Percentiles rank a stretch among this genome's conserved stretches.
These are phyloP conservation scores for Dicorynia guianensis DNA, from an alignment of 306 rosid species.

Conservation along the genomic window DNA sequence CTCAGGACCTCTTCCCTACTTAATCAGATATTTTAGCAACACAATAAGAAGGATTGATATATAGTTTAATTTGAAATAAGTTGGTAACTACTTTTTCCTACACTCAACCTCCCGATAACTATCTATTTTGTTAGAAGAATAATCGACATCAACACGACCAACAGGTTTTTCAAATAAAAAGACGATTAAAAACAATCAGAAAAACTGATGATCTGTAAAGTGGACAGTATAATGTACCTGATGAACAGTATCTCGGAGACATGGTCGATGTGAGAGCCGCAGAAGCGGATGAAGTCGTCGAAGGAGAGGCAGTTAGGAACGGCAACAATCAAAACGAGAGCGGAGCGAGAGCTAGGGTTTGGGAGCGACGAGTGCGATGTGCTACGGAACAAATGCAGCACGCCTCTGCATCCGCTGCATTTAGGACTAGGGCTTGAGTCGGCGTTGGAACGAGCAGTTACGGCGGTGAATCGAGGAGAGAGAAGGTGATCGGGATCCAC, in stretches of 20 bases:
- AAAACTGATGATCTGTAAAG: neutral
- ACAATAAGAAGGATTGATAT: neutral
- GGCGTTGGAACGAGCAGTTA: slow-evolving; percentile 36
- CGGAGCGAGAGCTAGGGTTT: slow-evolving; percentile 62
- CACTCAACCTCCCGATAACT: neutral
- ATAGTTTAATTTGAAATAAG: neutral
- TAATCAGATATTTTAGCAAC: neutral
- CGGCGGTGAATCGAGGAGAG: too few species aligned
- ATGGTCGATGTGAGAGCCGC: slow-evolving; percentile 66
- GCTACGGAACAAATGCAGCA: slow-evolving; percentile 76
- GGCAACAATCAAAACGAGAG: slow-evolving; percentile 74
- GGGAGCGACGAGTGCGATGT: slow-evolving; percentile 60
- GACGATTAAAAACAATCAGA: neutral
- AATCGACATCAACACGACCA: neutral
- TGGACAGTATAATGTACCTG: slow-evolving; percentile 54
- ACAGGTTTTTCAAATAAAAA: neutral
- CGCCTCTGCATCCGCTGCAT: slow-evolving; percentile 79
- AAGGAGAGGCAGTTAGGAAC: slow-evolving; percentile 85
- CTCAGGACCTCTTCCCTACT: neutral
- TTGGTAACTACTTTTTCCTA: neutral
- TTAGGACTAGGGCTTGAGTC: slow-evolving; percentile 42
- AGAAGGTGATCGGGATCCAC: slow-evolving; percentile 65
- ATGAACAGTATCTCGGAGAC: slow-evolving; percentile 77
- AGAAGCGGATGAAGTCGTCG: slow-evolving; percentile 77
- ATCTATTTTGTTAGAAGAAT: neutral